Evolutionary conservation across 1,284 basidiomycete genomes (phyloP).

Genomic region (Mycena sp.): DNA sequence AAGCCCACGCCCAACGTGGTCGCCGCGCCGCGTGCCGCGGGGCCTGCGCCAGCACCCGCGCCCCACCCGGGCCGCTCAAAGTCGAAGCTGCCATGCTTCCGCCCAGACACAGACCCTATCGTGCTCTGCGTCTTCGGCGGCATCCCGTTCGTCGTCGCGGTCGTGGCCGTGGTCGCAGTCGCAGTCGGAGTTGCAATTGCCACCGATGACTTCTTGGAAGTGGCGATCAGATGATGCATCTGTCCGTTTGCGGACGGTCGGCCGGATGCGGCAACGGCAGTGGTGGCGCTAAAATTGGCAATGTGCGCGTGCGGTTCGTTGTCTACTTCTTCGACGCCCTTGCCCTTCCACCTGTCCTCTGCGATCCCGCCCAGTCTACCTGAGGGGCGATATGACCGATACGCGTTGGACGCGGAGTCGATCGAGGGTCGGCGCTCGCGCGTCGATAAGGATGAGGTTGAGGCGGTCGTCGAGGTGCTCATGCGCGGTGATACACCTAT

Average conservation of each 20-base stretch:
- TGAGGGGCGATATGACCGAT: slow-evolving; percentile 13
- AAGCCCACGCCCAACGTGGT: slow-evolving; percentile 40
- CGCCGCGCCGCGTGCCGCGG: slow-evolving; percentile 45
- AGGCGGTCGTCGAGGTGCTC: slow-evolving; percentile 5
- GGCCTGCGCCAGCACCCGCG: slow-evolving; percentile 30
- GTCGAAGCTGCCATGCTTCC: slow-evolving; percentile 74
- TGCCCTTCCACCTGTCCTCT: slow-evolving; percentile 14
- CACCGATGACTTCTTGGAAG: background rate
- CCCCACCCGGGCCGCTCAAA: slow-evolving; percentile 69
- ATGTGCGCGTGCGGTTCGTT: too few species aligned
- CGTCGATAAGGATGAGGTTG: slow-evolving; percentile 14
- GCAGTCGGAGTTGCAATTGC: slow-evolving; percentile 11
- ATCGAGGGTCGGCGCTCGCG: slow-evolving; percentile 23
- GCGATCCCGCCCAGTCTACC: slow-evolving; percentile 21
- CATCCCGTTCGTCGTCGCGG: too few species aligned
- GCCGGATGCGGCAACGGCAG: background rate
- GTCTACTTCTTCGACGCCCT: background rate
- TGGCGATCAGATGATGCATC: slow-evolving; percentile 3
- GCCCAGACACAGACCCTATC: slow-evolving; percentile 41
- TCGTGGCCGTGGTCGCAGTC: background rate
- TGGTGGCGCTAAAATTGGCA: background rate
- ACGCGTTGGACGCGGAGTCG: slow-evolving; percentile 18
- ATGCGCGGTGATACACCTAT: slow-evolving; percentile 15
- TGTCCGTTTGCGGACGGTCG: background rate
- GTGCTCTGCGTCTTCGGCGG: slow-evolving; percentile 30